Evolutionary conservation across 257 asterid genomes (phyloP), one percentile per base, ranked within the genome.

Genomic region (Forsythia suspensa): DNA sequence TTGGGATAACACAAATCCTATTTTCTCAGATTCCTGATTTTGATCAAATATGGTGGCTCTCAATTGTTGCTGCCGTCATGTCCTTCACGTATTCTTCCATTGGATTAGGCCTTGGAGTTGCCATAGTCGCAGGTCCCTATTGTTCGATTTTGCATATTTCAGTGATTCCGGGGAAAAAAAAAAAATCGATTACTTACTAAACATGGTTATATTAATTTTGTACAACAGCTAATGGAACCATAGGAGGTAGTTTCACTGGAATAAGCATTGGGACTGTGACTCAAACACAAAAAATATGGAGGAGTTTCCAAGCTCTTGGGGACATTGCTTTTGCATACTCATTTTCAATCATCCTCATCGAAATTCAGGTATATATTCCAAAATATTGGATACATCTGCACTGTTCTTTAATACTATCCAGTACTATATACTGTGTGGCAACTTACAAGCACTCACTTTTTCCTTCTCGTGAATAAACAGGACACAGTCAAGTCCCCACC

Each of bases 11-110:
- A n/a, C 87, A 89, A 42, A 80, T 89, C 18, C 46, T 89, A 18
- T 89, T 89, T 29, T 89, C 93, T 38, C 93, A 89, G 73, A 89
- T 89, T 18, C 93, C 90, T 6, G 90, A 87, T 71, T 81, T 87
- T 38, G 89, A 77, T 81, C 89, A 85, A 84, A 86, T 86, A 39
- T 86, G 89, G 87, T 82, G 91, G 92, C 89, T 88, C 51, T 86
- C 92, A 0, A 84, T 87, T 57, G 82, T 86, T 13, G 88, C 90
- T n/a, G 89, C 92, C 9, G 57, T 89, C 5, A 84, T 87, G 91
- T 86, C 90, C 77, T 88, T 88, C 82, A 82, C 88, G 38, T 88
- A 88, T 80, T 88, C 92, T 8, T 79, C 90, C 6, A 84, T 88
- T 29, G 92, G 90, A 66, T 61, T 88, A 72, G 92, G 84, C 87